Percentiles rank a stretch among this genome's conserved stretches.
Conservation (phyloP, 176 grass and related monocot genomes). For the Oryza australiensis region DNA sequence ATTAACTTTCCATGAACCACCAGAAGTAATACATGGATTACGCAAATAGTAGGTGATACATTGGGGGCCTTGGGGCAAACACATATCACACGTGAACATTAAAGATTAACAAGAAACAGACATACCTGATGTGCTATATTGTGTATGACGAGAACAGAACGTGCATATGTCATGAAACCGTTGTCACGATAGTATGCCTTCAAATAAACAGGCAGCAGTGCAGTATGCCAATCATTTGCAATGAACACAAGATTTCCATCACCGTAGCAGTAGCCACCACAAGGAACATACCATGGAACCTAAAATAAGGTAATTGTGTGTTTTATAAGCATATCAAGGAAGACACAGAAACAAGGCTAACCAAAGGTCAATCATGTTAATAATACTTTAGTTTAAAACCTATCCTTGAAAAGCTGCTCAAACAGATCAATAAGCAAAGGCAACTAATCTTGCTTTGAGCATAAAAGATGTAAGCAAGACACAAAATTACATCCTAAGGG, state of each 20-base stretch:
- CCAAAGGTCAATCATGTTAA: not conserved
- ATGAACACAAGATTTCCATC: slow-evolving; percentile 95
- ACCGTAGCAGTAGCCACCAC: slow-evolving; percentile 84
- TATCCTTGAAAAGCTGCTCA: not conserved
- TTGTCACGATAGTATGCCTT: slow-evolving; percentile 88
- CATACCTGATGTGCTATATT: slow-evolving; percentile 95
- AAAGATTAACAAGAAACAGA: slow-evolving; percentile 18
- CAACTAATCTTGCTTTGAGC: not conserved
- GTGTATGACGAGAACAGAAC: slow-evolving; percentile 89
- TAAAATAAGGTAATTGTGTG: slow-evolving; percentile 41
- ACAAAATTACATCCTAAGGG: not conserved
- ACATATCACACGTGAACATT: slow-evolving; percentile 19
- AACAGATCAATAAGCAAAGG: not conserved
- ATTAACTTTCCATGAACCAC: slow-evolving; percentile 13
- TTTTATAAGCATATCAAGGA: slow-evolving; percentile 20
- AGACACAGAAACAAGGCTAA: not conserved
- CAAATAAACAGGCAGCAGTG: slow-evolving; percentile 87
- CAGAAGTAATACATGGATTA: slow-evolving; percentile 19
- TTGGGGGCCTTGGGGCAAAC: not conserved
- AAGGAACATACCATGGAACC: slow-evolving; percentile 93
- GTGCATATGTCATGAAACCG: slow-evolving; percentile 80
- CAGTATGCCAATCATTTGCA: slow-evolving; percentile 95
- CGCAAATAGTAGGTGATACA: not conserved
- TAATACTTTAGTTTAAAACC: not conserved
- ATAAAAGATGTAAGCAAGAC: not conserved